These are phyloP conservation scores for Melanogaster broomeanus DNA, from an alignment of 768 basidiomycete genomes.

Conservation along the genomic window DNA sequence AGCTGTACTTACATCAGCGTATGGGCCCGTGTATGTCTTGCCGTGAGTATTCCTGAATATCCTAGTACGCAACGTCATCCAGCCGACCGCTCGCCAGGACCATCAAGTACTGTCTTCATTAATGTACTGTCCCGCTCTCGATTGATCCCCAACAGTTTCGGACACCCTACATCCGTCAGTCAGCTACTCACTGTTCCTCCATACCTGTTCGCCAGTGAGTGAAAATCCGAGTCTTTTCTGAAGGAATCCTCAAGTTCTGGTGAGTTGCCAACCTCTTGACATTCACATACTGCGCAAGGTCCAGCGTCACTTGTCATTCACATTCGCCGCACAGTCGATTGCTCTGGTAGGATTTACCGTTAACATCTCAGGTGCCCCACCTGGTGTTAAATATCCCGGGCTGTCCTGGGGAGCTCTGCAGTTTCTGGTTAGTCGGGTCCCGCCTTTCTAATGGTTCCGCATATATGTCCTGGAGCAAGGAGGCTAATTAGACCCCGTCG, in stretches of 20 bases:
- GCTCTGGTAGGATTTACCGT: slow-evolving; percentile 55
- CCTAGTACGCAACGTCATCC: background rate
- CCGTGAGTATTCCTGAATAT: slow-evolving; percentile 47
- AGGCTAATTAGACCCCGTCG: no score
- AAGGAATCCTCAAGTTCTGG: slow-evolving; percentile 47
- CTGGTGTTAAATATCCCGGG: slow-evolving; percentile 65
- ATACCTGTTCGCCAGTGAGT: no score
- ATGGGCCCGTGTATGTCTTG: slow-evolving; percentile 66
- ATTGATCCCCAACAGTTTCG: slow-evolving; percentile 43
- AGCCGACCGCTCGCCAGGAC: slow-evolving; percentile 36
- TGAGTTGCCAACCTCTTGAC: slow-evolving; percentile 49
- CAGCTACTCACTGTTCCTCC: no score
- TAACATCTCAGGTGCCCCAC: slow-evolving; percentile 40
- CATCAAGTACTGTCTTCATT: slow-evolving; percentile 42
- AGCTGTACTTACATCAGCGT: slow-evolving; percentile 44
- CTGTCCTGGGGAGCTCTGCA: slow-evolving; percentile 59
- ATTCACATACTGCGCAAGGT: no score
- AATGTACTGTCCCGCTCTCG: background rate
- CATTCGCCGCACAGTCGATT: slow-evolving; percentile 49
- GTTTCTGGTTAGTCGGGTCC: slow-evolving; percentile 42
- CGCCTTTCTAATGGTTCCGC: background rate
- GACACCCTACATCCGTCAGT: slow-evolving; percentile 52
- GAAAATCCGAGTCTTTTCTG: background rate
- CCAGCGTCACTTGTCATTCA: slow-evolving; percentile 56
- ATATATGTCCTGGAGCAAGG: background rate